These are phyloP conservation scores for Lasiodiplodia theobromae DNA, from an alignment of 2,329 filamentous ascomycete species.

Conservation along the genomic window DNA sequence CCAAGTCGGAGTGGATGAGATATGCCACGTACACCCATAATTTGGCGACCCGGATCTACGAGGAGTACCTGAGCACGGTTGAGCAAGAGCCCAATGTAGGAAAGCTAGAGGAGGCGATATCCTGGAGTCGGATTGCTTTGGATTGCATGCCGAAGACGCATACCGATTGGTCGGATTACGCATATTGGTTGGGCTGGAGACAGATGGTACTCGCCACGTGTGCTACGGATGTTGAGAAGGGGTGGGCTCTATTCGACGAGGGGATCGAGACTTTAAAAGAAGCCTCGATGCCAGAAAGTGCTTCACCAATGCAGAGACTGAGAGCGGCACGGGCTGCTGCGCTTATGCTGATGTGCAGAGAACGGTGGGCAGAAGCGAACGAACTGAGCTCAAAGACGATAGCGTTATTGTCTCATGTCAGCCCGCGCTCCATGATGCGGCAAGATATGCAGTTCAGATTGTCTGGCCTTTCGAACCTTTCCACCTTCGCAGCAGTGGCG, in stretches of 20 bases:
- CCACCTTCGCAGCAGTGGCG: constrained; percentile 13
- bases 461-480: constrained; percentile 21
- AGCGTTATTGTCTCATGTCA: constrained; percentile 10
- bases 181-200: constrained; percentile 13
- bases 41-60: background rate
- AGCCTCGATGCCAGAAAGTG: background rate
- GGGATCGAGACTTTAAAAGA: background rate
- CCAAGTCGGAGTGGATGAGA: background rate
- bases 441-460: constrained; percentile 27
- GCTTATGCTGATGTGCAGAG: background rate
- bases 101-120: too few species aligned
- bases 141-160: constrained; percentile 11
- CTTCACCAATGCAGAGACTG: background rate
- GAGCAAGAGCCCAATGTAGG: too few species aligned
- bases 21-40: background rate
- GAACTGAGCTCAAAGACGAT: background rate
- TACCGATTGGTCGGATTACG: constrained; percentile 19
- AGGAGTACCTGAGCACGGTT: background rate
- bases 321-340: background rate
- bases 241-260: background rate
- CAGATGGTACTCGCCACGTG: background rate
- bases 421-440: constrained; percentile 28
- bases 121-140: background rate
- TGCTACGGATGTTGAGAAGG: background rate
- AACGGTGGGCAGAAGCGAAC: constrained; percentile 5